Evolutionary conservation across 2,329 filamentous ascomycete genomes (phyloP).

Genomic region (Fusarium torulosum): DNA sequence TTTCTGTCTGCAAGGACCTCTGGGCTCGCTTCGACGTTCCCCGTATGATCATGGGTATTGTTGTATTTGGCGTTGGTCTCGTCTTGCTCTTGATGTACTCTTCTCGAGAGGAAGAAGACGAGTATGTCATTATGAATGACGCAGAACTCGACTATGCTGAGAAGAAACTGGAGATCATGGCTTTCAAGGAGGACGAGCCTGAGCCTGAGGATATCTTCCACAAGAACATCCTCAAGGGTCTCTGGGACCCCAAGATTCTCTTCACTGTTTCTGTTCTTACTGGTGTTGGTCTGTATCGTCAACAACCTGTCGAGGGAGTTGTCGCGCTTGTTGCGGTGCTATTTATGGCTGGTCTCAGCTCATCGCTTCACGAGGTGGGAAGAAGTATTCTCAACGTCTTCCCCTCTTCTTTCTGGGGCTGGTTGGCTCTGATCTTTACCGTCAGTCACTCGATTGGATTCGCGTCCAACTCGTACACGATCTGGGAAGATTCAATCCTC

Average conservation of each 20-base stretch:
- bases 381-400: slow-evolving; percentile 66
- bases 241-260: slow-evolving; percentile 54
- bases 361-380: slow-evolving; percentile 58
- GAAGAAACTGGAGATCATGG: slow-evolving; percentile 65
- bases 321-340: slow-evolving; percentile 56
- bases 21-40: slow-evolving; percentile 94
- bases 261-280: slow-evolving; percentile 49
- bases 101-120: slow-evolving; percentile 67
- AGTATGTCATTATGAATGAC: slow-evolving; percentile 66
- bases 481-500: slow-evolving; percentile 97
- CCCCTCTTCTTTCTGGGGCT: slow-evolving; percentile 88
- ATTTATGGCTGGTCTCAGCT: slow-evolving; percentile 58
- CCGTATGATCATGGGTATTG: slow-evolving; percentile 85
- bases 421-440: slow-evolving; percentile 83
- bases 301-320: slow-evolving; percentile 51
- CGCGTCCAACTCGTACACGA: slow-evolving; percentile 97
- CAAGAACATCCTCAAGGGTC: slow-evolving; percentile 52
- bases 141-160: slow-evolving; percentile 71
- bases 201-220: slow-evolving; percentile 57
- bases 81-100: slow-evolving; percentile 80
- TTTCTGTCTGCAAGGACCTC: slow-evolving; percentile 82
- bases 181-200: slow-evolving; percentile 54
- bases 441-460: slow-evolving; percentile 93
- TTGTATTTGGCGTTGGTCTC: slow-evolving; percentile 76
- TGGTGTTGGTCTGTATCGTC: slow-evolving; percentile 50